These are phyloP conservation scores for Tylopilus vinaceipallidus DNA, from an alignment of 768 basidiomycete species.

Conservation along the genomic window DNA sequence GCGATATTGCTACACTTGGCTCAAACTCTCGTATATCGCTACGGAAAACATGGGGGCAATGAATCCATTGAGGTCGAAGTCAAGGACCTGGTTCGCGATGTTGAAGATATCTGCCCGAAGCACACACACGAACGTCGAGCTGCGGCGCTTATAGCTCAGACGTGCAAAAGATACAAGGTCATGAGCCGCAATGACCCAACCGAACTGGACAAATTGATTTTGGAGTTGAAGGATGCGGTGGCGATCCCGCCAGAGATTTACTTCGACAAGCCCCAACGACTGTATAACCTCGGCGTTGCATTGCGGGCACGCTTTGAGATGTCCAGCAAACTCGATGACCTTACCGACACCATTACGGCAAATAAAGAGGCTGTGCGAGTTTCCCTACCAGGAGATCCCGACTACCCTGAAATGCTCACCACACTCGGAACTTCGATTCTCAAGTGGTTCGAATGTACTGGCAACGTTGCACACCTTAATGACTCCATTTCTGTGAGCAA, in stretches of 20 bases:
- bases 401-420: background rate
- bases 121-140: background rate
- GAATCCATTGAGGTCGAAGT: background rate
- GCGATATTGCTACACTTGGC: background rate
- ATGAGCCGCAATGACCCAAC: background rate
- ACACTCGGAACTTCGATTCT: background rate
- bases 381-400: background rate
- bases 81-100: background rate
- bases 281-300: background rate
- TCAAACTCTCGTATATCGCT: background rate
- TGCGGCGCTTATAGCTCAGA: background rate
- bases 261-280: background rate
- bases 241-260: background rate
- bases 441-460: background rate
- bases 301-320: background rate
- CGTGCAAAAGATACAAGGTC: background rate
- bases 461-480: background rate
- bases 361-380: background rate
- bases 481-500: background rate
- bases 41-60: background rate
- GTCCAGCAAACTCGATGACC: background rate
- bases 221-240: background rate
- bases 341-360: background rate
- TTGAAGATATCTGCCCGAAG: background rate
- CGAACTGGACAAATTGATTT: background rate